Conservation (phyloP, 179 eudicot genomes). For the Silene noctiflora region DNA sequence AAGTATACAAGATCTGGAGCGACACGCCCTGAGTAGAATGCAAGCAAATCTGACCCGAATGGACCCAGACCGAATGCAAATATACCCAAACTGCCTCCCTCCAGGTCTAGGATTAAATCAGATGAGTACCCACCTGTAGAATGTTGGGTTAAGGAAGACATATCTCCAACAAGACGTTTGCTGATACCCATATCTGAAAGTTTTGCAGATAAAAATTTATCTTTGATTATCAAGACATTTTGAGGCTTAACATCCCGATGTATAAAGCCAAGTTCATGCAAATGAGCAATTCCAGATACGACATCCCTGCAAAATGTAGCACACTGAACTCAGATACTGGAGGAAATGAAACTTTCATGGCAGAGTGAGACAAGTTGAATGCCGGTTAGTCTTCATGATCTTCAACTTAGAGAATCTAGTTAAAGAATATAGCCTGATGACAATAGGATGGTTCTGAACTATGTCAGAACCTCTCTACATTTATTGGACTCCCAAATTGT, state of each 20-base stretch:
- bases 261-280: conserved; percentile 69
- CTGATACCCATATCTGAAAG: conserved; percentile 86
- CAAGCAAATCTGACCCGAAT: neutral
- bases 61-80: neutral
- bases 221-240: conserved; percentile 61
- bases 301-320: conserved; percentile 46
- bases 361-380: neutral
- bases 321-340: neutral
- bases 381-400: neutral
- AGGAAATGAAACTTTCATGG: neutral
- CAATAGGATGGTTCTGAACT: neutral
- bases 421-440: neutral
- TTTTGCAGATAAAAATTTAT: conserved; percentile 49
- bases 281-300: conserved; percentile 58
- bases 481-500: neutral
- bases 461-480: neutral
- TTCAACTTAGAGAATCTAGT: neutral
- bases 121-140: conserved; percentile 45
- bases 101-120: neutral
- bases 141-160: conserved; percentile 56
- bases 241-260: conserved; percentile 78
- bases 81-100: too few relatives aligned
- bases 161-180: conserved; percentile 60
- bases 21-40: neutral
- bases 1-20: neutral